phyloP scores from a whole-genome alignment of 2,329 filamentous ascomycete genomes.

The Fusarium sp. region DNA sequence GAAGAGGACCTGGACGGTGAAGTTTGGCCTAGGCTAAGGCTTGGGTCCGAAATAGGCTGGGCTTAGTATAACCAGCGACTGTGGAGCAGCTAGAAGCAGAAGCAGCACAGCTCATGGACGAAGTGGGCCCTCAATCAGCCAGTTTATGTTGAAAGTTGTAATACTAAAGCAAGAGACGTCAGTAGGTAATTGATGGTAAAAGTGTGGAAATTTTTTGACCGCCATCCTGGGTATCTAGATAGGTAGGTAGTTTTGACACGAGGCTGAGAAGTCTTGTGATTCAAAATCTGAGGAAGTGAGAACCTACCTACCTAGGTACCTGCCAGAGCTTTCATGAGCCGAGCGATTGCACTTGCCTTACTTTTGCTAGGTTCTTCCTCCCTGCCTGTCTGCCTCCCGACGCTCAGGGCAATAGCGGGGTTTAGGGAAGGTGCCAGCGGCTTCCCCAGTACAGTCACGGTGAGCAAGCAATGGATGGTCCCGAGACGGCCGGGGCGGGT shows the following conservation, averaged over 20 bases:
- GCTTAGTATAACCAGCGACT: conserved; percentile 27
- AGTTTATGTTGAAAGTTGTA: conserved; percentile 19
- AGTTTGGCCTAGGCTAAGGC: conserved; percentile 43
- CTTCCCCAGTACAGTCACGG: conserved; percentile 24
- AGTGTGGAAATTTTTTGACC: neutral
- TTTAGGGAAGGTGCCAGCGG: conserved; percentile 26
- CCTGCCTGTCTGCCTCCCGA: conserved; percentile 5
- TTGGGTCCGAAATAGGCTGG: conserved; percentile 45
- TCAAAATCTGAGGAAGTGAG: neutral
- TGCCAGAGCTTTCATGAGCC: conserved; percentile 1
- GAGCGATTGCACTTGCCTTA: conserved; percentile 1
- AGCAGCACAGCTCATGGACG: conserved; percentile 19
- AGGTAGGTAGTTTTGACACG: neutral
- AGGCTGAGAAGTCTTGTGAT: neutral
- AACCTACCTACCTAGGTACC: neutral
- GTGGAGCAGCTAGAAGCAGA: conserved; percentile 20
- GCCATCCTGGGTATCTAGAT: neutral
- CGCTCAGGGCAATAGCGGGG: conserved; percentile 36
- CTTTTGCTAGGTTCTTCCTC: neutral
- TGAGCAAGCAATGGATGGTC: conserved; percentile 13
- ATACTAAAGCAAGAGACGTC: neutral
- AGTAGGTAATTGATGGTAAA: neutral
- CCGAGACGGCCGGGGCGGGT: conserved; percentile 30
- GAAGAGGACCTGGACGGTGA: conserved; percentile 43
- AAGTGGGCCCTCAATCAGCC: conserved; percentile 36